Evolutionary conservation across 2,329 filamentous ascomycete species (phyloP), one percentile per base, ranked within the genome.

Genomic region (Juglanconis juglandina): DNA sequence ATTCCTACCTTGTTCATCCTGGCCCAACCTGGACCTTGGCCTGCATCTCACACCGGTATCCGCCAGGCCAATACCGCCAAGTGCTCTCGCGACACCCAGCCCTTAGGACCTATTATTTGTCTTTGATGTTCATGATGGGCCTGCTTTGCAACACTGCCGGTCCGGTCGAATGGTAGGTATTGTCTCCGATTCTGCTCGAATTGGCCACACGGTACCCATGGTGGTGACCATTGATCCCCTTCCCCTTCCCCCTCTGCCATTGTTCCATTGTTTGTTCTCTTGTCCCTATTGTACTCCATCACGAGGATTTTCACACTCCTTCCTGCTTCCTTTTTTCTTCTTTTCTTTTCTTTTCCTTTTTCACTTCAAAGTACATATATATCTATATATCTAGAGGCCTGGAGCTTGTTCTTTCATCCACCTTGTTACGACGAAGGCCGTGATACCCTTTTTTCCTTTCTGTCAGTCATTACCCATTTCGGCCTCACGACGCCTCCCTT

Each of bases 21-120:
- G 24, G 24, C 24, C 24, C 24, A 24, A 24, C 24, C 24, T 24
- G 24, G 24, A 32, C 30, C 14, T 48, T 32, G 33, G 11, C 11
- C 54, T 11, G 14, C 46, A n/a, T 37, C 30, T 41, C 35, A 30
- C 17, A 10, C 13, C 24, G 32, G 56, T 49, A 49, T 44, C 56
- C 56, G 41, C 49, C 41, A 35, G 56, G 56, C 49, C 56, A 58
- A 39, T 39, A 39, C 49, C 30, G 56, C 56, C 56, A 58, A 58
- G 56, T 53, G 9, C 48, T 58, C 17, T 51, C 46, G 56, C 49
- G 48, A 58, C 56, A 58, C 56, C n/a, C 17, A 44, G 52, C 51
- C 52, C 56, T 53, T 30, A 44, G 53, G 35, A 44, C 48, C 53
- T 53, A 32, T 53, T 53, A 32, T 53, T 30, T 51, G 33, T 39